Base-by-base conservation (phyloP, 2,329 filamentous ascomycete genomes). In the Cladobotryum mycophilum region DNA sequence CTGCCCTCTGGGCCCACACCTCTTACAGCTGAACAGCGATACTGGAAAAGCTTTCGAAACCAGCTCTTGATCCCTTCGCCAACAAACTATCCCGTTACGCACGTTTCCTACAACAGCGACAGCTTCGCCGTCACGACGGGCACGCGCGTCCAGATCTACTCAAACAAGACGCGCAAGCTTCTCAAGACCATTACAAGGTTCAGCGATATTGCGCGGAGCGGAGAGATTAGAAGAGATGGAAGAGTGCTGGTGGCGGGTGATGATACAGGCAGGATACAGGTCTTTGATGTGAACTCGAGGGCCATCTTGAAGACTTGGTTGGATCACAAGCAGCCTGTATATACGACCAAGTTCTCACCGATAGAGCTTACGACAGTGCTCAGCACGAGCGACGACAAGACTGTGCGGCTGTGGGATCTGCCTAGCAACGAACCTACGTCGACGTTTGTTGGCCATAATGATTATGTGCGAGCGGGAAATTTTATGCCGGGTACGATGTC, bases 271-370 rank as follows among this genome's bases (percentile, higher is more conserved):
- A 84, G 86, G 55, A 88, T 99, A 58, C 95, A 99, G 70, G 90
- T 96, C 12, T 99, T 97, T 64, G 93, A 99, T 64, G 83, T 95
- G 47, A 84, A 65, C 41, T 92, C 90, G 51, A 81, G 93, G 56
- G 90, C 90, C 3, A 96, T 99, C 58, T 73, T 99, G 61, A 92
- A 93, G 75, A 96, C 92, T 47, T 99, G 93, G 92, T 84, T 85
- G 56, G 83, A 91, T 60, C 92, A 97, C 73, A 91, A 90, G 72
- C 91, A 95, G 76, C 89, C 93, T 13, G 89, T 95, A 20, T 96
- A 92, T 85, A 82, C 86, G 20, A 92, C 90, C 42, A 86, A 86
- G 67, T 99, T 95, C 79, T 92, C 88, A n/a, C 89, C 90, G 1
- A 80, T 79, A n/a, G 86, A 93, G 54, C 78, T 91, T 56, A 99